A percentile compares a stretch with the other conserved stretches of the same genome.
Evolutionary conservation across 2,329 filamentous ascomycete species (phyloP).

Genomic region (Fusarium chaquense): DNA sequence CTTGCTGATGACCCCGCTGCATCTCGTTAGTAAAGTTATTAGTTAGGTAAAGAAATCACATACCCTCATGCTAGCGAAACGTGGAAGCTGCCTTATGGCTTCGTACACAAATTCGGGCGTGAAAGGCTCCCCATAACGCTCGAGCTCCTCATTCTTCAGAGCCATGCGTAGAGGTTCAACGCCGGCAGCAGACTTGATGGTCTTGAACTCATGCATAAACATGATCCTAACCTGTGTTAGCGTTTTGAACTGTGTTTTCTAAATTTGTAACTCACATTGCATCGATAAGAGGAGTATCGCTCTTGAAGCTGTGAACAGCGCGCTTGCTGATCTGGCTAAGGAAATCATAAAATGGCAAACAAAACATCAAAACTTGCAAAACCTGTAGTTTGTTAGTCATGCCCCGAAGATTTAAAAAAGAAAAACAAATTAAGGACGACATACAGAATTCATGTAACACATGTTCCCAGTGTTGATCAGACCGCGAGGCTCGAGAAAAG

Average conservation of each 20-base stretch:
- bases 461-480: constrained; percentile 98
- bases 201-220: constrained; percentile 92
- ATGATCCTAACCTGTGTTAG: constrained; percentile 74
- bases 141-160: constrained; percentile 85
- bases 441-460: constrained; percentile 99
- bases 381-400: constrained; percentile 69
- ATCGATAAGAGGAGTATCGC: constrained; percentile 91
- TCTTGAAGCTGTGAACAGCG: constrained; percentile 92
- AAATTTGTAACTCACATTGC: constrained; percentile 77
- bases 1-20: constrained; percentile 93
- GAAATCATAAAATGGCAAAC: constrained; percentile 93
- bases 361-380: constrained; percentile 94
- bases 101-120: constrained; percentile 96
- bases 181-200: constrained; percentile 82
- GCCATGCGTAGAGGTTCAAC: constrained; percentile 78
- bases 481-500: constrained; percentile 91
- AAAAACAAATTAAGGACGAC: constrained; percentile 57
- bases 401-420: neutral
- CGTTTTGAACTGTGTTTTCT: neutral
- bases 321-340: constrained; percentile 87
- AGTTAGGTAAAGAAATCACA: constrained; percentile 50
- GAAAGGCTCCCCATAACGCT: constrained; percentile 91
- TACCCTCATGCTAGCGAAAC: constrained; percentile 93
- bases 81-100: constrained; percentile 84
- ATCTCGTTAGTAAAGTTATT: constrained; percentile 29